Base-by-base conservation (phyloP, 805 yeast genomes). In the Saccharomyces cerevisiae region DNA sequence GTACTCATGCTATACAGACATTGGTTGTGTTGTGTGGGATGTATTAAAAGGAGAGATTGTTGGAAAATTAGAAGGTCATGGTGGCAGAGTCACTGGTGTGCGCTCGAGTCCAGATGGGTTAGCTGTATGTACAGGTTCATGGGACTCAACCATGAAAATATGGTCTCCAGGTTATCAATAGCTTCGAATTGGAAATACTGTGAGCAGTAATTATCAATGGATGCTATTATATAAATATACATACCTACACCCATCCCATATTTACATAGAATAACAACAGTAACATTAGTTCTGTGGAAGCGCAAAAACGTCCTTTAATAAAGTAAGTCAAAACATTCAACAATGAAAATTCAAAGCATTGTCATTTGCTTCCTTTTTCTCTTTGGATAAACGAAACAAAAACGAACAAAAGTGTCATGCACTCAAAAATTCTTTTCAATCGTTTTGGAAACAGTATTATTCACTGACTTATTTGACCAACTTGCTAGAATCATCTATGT, bases 11-110 rank as follows among this genome's bases (percentile, higher is more conserved):
- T 87, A 87, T 65, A 81, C 89, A 0, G 94, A 89, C 54, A 77
- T 79, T 53, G 86, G 87, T 1, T 84, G 92, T 60, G 71, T 85
- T 21, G 76, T 86, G 2, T 87, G 96, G 94, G 97, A 90, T 66
- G 71, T 80, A 1, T 70, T 90, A 17, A 81, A 79, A 54, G 82
- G 81, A 13, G 82, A 80, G 53, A 71, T 85, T 14, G 80, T 88
- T 6, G 90, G 89, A 0, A 73, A 78, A 21, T 65, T 89, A 51
- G 83, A 82, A 29, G 88, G 87, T 0, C 94, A 87, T 61, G 64
- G 72, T 10, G 81, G 80, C 57, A 75, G 84, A 49, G 78, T 87
- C 9, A 81, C 83, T 51, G 81, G 81, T 60, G 85, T 90, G 2
- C 72, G 75, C 41, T 77, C 84, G 1, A 80, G 90, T 58, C 83